A percentile compares a stretch with the other conserved stretches of the same genome.
phyloP scores from a whole-genome alignment of 176 grass and related monocot species.

The Rhipidocladum racemiflorum region DNA sequence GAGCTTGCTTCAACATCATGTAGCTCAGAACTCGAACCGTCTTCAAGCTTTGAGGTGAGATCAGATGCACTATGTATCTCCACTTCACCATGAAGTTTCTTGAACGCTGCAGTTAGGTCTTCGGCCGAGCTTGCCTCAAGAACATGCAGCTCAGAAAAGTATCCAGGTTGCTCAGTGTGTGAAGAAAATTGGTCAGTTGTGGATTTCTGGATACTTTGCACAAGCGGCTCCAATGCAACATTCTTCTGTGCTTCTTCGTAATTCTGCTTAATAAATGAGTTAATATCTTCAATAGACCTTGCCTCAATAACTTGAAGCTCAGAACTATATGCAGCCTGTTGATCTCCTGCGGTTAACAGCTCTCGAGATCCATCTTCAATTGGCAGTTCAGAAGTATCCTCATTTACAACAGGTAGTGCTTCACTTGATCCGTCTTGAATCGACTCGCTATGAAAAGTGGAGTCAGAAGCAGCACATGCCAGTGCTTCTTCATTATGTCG shows the following conservation, averaged over 20 bases:
- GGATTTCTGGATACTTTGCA: not conserved
- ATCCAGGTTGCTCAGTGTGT: not conserved
- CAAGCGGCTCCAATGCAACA: not conserved
- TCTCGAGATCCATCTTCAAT: not conserved
- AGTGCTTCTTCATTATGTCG: constrained; percentile 4
- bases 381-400: not conserved
- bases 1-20: not conserved
- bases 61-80: not conserved
- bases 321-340: not conserved
- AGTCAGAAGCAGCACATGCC: not conserved
- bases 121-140: not conserved
- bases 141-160: not conserved
- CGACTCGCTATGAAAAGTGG: not conserved
- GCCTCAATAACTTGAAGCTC: constrained; percentile 31
- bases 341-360: not conserved
- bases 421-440: not conserved
- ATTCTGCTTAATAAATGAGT: not conserved
- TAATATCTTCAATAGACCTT: constrained; percentile 19
- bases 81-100: not conserved
- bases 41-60: not conserved
- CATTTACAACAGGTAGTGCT: not conserved
- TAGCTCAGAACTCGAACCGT: not conserved
- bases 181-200: not conserved
- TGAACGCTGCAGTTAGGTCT: not conserved
- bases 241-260: not conserved